Base-by-base conservation (phyloP, 139 green algal genomes). In the Eudorina sp. region DNA sequence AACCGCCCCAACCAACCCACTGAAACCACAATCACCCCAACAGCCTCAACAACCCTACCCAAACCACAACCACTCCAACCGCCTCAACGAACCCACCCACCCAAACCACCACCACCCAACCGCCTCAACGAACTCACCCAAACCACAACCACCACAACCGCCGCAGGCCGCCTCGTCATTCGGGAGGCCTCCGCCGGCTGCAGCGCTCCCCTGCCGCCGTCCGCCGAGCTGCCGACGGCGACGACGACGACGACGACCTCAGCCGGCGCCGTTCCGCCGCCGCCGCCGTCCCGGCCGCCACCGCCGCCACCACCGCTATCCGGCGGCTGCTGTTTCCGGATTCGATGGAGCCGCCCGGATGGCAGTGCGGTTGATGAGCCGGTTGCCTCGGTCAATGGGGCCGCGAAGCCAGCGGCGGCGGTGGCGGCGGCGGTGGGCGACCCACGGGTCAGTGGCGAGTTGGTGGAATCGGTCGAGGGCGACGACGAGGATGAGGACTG, bases 161-260 rank as follows among this genome's bases (percentile, higher is more conserved):
- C 70, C 70, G 23, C 75, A 83, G 75, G 75, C n/a, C 51, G 75
- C 29, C 75, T 83, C 16, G 51, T 69, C 14, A 18, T 83, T 31
- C 18, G 75, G 34, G 75, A 83, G 75, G n/a, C n/a, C n/a, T n/a
- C n/a, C n/a, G n/a, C n/a, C n/a, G n/a, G n/a, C n/a, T n/a, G n/a
- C 75, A 83, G 51, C 75, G 29, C 19, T 41, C 70, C 7, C 43
- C 45, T 34, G 38, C 29, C 31, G 55, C 19, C 7, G 70, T 11
- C 5, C 62, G 29, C 29, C 6, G 6, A 29, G 9, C n/a, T 16
- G 62, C 29, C 62, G 4, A 5, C 29, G 62, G 8, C 29, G 29
- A 3, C 62, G 62, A 8, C 62, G 43, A n/a, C 62, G 13, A 40
- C 29, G 29, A 4, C 19, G 13, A 31, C 51, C 36, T 38, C 14